phyloP scores from a whole-genome alignment of 441 rosid genomes.

The Oxalis stricta region DNA sequence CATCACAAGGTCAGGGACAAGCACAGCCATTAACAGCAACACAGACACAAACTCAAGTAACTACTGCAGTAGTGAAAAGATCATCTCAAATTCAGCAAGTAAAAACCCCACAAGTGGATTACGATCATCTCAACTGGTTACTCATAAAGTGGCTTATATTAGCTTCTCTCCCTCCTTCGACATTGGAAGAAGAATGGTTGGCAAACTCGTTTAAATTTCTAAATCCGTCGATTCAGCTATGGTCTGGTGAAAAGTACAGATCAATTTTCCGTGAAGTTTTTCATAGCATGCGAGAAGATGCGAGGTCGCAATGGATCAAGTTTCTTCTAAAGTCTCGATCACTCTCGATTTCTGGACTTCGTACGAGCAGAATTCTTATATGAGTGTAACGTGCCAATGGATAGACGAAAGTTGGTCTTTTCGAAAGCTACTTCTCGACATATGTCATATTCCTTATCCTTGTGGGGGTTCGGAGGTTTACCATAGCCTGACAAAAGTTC shows the following conservation, averaged over 20 bases:
- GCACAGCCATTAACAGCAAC: too few species aligned
- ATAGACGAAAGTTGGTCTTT: slow-evolving; percentile 68
- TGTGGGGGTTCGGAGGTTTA: slow-evolving; percentile 56
- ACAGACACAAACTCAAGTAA: too few species aligned
- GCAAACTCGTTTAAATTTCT: slow-evolving; percentile 71
- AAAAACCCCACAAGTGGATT: slow-evolving; percentile 49
- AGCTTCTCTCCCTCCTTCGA: slow-evolving; percentile 75
- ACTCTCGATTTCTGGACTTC: slow-evolving; percentile 74
- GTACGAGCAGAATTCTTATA: slow-evolving; percentile 55
- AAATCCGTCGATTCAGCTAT: slow-evolving; percentile 58
- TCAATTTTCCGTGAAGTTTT: slow-evolving; percentile 59
- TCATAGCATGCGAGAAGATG: slow-evolving; percentile 84
- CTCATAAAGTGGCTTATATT: slow-evolving; percentile 72
- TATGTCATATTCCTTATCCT: slow-evolving; percentile 68
- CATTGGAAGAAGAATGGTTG: slow-evolving; percentile 67
- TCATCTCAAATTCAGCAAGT: slow-evolving; percentile 38
- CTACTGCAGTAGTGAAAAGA: slow-evolving; percentile 33
- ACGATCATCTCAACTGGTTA: slow-evolving; percentile 88
- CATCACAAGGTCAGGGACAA: too few species aligned
- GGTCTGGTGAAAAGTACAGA: slow-evolving; percentile 64
- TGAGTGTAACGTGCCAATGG: slow-evolving; percentile 86
- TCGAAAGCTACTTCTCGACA: slow-evolving; percentile 56
- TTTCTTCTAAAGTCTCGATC: slow-evolving; percentile 62
- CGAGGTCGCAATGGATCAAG: slow-evolving; percentile 48
- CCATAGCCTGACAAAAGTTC: slow-evolving; percentile 40